Conservation (phyloP, 2,329 filamentous ascomycete species). For the Dothideomycetes sp. region DNA sequence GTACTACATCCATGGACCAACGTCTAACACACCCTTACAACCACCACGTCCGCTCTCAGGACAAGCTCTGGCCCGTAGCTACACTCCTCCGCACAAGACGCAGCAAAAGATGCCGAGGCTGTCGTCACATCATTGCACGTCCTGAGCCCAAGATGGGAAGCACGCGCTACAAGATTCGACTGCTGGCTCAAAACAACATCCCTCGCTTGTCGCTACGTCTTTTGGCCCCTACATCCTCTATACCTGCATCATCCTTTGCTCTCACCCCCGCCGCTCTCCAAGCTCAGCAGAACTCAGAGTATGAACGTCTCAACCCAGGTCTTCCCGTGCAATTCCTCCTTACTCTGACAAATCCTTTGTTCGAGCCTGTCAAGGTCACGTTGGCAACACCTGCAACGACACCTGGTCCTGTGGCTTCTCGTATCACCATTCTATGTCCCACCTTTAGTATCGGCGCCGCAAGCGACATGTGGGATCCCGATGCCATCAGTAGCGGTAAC, state of each 20-base stretch:
- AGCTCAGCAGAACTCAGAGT: conserved; percentile 21
- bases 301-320: conserved; percentile 30
- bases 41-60: conserved; percentile 51
- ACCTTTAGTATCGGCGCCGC: conserved; percentile 92
- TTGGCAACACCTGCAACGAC: conserved; percentile 76
- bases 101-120: conserved; percentile 84
- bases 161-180: conserved; percentile 83
- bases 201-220: conserved; percentile 69
- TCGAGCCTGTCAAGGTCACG: conserved; percentile 79
- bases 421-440: conserved; percentile 86
- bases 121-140: conserved; percentile 90
- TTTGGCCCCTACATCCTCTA: conserved; percentile 40
- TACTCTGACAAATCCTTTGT: conserved; percentile 88
- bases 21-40: conserved; percentile 36
- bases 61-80: conserved; percentile 71
- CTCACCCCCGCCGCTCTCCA: conserved; percentile 21
- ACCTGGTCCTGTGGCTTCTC: conserved; percentile 65
- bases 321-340: conserved; percentile 68
- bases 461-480: conserved; percentile 74
- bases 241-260: conserved; percentile 47
- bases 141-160: conserved; percentile 85
- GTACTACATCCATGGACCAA: conserved; percentile 49
- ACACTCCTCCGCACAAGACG: conserved; percentile 82
- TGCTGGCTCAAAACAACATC: conserved; percentile 78
- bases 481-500: conserved; percentile 28